Evolutionary conservation across 495 filamentous ascomycete species (phyloP), one percentile per base, ranked within the genome.

Genomic region (Gamarada debralockiae): DNA sequence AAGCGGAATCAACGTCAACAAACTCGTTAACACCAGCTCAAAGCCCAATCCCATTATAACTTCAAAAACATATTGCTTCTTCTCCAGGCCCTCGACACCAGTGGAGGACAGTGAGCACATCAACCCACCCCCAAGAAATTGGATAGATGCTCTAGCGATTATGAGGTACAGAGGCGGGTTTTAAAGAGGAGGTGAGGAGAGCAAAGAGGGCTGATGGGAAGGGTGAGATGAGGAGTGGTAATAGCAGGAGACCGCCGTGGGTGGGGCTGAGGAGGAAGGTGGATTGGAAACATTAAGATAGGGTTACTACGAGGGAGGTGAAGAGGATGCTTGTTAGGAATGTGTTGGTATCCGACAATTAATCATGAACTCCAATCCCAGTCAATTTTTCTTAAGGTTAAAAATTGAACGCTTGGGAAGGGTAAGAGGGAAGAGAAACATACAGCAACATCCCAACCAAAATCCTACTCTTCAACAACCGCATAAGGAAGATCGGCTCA

Each of bases 211-310:
- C 77, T 3, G 78, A 76, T 2, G 76, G 75, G 15, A 81, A 59
- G 2, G 79, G 75, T 27, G 63, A 77, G 39, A 59, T 66, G 38
- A 69, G 74, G 6, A 82, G 67, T 59, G 82, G 72, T 1, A 79
- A 79, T 5, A 85, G 69, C 33, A 89, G 65, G 17, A 84, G 63
- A 15, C 83, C 85, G 0, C 83, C 76, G 31, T 52, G 49, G 48
- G 74, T 59, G 3, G 78, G 61, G 46, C 57, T 70, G 58, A 72
- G 66, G 9, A 62, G 67, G 38, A 79, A 70, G 25, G 82, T 72
- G 17, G 81, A 67, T 51, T 84, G 80, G 24, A 81, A 79, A 39
- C 80, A 72, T 56, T 83, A 77, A 3, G 83, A 80, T 10, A 87
- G 70, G 41, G 80, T 74, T 37, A 86, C 71, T 3, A 83, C 65